Evolutionary conservation across 78 protist genomes (phyloP).

Genomic region (Bigelowiella natans): DNA sequence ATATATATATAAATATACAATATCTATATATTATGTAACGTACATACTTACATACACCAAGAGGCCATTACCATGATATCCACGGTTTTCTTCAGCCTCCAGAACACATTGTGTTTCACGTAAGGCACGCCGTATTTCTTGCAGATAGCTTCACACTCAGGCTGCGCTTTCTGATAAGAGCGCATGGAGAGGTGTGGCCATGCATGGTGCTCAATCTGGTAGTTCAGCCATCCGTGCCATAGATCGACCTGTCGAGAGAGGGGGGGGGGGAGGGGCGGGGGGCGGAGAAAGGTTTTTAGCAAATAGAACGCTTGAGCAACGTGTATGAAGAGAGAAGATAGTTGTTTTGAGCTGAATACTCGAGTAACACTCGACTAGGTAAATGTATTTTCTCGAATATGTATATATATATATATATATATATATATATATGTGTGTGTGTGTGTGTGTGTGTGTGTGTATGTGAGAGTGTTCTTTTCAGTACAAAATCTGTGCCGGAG

Average conservation of each 20-base stretch:
- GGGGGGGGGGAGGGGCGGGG: no score
- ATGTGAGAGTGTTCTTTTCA: background rate
- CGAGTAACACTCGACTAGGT: no score
- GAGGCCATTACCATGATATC: conserved; percentile 20
- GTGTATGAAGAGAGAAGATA: no score
- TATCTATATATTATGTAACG: background rate
- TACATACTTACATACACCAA: background rate
- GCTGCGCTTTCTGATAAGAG: conserved; percentile 18
- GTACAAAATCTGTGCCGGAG: background rate
- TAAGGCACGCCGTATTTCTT: conserved; percentile 38
- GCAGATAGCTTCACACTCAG: conserved; percentile 20
- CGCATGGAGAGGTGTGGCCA: conserved; percentile 34
- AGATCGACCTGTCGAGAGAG: no score
- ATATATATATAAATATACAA: background rate
- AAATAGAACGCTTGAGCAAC: no score
- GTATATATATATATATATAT: background rate
- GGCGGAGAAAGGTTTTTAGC: no score
- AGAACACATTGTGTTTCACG: conserved; percentile 29
- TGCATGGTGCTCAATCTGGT: conserved; percentile 45
- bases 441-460: background rate
- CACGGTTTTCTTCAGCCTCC: conserved; percentile 18
- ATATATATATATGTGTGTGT: background rate
- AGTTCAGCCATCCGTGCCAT: conserved; percentile 42
- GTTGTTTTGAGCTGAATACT: no score
- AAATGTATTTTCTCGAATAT: background rate